A percentile compares a stretch with the other conserved stretches of the same genome.
These are phyloP conservation scores for Saccharomycopsis phalli DNA, from an alignment of 1,139 yeast genomes.

Conservation along the genomic window DNA sequence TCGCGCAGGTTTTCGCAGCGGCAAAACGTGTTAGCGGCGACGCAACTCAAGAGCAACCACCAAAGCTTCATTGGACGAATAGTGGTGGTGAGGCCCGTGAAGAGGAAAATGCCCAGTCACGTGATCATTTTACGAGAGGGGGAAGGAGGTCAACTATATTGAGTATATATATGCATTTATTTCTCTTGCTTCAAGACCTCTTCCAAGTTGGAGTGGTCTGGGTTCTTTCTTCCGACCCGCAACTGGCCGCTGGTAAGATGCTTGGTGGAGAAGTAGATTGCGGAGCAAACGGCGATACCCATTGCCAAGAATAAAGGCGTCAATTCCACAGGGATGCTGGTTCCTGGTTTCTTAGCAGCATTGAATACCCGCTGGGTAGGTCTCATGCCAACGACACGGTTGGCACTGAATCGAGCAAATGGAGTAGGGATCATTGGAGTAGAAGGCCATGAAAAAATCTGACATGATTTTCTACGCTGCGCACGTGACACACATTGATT, in stretches of 20 bases:
- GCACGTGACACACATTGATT: too few species aligned
- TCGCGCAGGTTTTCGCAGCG: constrained; percentile 16
- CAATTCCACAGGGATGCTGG: constrained; percentile 59
- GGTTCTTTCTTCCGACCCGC: constrained; percentile 58
- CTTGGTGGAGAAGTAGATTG: constrained; percentile 61
- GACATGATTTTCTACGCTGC: too few species aligned
- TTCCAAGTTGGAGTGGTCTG: constrained; percentile 44
- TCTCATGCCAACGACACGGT: constrained; percentile 24
- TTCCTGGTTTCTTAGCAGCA: constrained; percentile 31
- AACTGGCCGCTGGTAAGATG: constrained; percentile 59
- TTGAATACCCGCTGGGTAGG: constrained; percentile 35
- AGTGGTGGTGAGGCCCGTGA: too few species aligned
- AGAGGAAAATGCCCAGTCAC: too few species aligned
- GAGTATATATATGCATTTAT: too few species aligned
- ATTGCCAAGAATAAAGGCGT: constrained; percentile 59
- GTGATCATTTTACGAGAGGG: too few species aligned
- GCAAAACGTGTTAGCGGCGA: too few species aligned
- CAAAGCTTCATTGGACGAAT: too few species aligned
- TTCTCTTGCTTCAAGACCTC: constrained; percentile 46
- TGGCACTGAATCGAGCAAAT: constrained; percentile 13
- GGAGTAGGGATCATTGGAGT: constrained; percentile 13
- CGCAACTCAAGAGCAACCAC: too few species aligned
- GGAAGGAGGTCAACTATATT: too few species aligned
- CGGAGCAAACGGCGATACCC: constrained; percentile 63
- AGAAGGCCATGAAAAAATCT: too few species aligned